Percentiles rank a stretch among this genome's conserved stretches.
Evolutionary conservation across 2,329 filamentous ascomycete genomes (phyloP).

Genomic region (Fusarium pininemorale): DNA sequence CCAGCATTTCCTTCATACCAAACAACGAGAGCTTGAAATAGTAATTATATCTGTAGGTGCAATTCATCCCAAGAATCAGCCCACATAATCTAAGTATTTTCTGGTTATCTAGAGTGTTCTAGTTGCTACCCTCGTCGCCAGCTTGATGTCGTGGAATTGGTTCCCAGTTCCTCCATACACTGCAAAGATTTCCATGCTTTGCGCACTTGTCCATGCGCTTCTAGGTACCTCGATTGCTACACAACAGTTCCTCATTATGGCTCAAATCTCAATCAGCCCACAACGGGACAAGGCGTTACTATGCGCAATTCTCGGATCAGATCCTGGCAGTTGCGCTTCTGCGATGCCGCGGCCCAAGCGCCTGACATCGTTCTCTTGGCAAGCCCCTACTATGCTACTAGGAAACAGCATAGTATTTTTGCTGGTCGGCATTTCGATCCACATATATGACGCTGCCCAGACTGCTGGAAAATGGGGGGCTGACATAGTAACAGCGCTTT

Average conservation of each 20-base stretch:
- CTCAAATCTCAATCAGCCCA: not conserved
- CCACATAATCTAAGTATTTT: not conserved
- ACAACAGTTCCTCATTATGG: not conserved
- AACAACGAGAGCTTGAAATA: not conserved
- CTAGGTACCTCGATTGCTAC: not conserved
- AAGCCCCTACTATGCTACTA: not conserved
- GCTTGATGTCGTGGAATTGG: not conserved
- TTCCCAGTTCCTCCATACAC: not conserved
- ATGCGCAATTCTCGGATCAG: not conserved
- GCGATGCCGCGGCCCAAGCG: not conserved
- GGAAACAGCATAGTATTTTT: not conserved
- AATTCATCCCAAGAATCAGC: rapidly evolving
- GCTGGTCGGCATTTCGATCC: not conserved
- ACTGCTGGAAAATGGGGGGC: not conserved
- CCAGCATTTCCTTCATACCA: not conserved
- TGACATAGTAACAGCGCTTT: not conserved
- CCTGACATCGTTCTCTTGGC: not conserved
- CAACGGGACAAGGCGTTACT: not conserved
- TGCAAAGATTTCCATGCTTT: not conserved
- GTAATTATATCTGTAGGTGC: not conserved
- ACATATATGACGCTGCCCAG: not conserved
- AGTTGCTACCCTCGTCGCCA: not conserved
- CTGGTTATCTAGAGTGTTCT: not conserved
- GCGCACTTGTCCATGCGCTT: not conserved
- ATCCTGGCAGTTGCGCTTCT: not conserved